Base-by-base conservation (phyloP, 2,329 filamentous ascomycete genomes). In the Alternaria angustiovoidea region DNA sequence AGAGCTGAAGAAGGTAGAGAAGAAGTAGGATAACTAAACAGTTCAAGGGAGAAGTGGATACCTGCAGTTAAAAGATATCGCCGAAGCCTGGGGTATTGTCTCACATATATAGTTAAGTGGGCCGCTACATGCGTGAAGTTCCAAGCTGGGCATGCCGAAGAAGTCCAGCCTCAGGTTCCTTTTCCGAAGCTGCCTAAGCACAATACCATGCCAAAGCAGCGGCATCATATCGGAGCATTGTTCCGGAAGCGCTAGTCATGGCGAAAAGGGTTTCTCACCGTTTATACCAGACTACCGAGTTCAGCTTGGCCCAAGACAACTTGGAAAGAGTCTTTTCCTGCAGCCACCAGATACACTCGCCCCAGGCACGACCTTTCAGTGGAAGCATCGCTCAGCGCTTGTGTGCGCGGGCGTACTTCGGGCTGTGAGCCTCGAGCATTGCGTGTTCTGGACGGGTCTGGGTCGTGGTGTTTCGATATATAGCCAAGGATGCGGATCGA, bases 401-500 rank as follows among this genome's bases (percentile, higher is more conserved):
- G 14, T 26, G 30, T 38, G 14, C 46, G 34, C 32, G 46, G 46
- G 46, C 46, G 30, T 36, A 36, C 32, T 26, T 24, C 22, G 20
- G 46, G 16, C 22, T 38, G n/a, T 20, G 46, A 26, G 32, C 32
- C 16, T 34, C 36, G 32, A 49, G 32, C 20, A 16, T 34, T 38
- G 46, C 30, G 46, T 24, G 46, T 49, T 49, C 46, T 49, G 30
- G 46, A 38, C 46, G 46, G 22, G 46, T 24, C 46, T 49, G 32
- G 46, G 46, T 49, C 20, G 46, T 49, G 46, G 20, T 49, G 20
- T 38, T 34, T 24, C 14, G 30, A 38, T 16, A 16, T 36, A 49
- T 49, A 38, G 46, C 46, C 46, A 49, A 49, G 46, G 32, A 49
- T 49, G 46, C 46, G 46, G 46, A 32, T 49, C 46, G 46, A 49